Evolutionary conservation across 2,329 filamentous ascomycete genomes (phyloP), one percentile per base, ranked within the genome.

Genomic region (Sclerotinia sclerotiorum): DNA sequence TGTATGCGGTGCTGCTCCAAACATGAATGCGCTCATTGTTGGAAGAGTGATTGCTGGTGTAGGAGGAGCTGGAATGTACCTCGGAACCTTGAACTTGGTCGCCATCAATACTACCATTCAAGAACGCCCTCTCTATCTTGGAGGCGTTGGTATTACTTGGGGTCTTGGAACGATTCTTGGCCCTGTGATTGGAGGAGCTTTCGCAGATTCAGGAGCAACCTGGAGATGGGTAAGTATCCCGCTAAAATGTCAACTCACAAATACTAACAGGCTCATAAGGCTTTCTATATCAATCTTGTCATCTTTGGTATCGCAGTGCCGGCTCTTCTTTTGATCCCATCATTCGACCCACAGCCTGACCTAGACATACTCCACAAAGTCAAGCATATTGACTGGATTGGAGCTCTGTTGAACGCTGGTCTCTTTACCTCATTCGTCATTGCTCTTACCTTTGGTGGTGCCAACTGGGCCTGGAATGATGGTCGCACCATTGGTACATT

Each of bases 11-110:
- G 68, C 72, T 2, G 76, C 76, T 27, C 74, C 74, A 11, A 74
- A 65, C n/a, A 74, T 74, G 75, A 73, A 79, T 64, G 80, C 80
- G 13, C 71, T 85, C 8, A 84, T 85, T 69, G 72, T 81, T 27
- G 82, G 82, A 3, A 76, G 82, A 17, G 80, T 77, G 13, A 75
- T 82, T 46, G 77, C 78, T 44, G 82, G 82, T 42, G 70, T 78
- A 7, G 81, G 81, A 2, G 81, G 80, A 0, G 72, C 75, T 15
- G 82, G 81, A 6, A 78, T 82, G 71, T 82, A 81, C 62, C 77
- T 75, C 0, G 81, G 82, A 24, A 60, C 54, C 13, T 44, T 74
- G 32, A 73, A 63, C n/a, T 67, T 69, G 35, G 39, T 72, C n/a
- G 39, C 67, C 15, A 61, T 71, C 5, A 68, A 69, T 13, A 71